Base-by-base conservation (phyloP, 2,329 filamentous ascomycete genomes). In the Endothia cerciana region DNA sequence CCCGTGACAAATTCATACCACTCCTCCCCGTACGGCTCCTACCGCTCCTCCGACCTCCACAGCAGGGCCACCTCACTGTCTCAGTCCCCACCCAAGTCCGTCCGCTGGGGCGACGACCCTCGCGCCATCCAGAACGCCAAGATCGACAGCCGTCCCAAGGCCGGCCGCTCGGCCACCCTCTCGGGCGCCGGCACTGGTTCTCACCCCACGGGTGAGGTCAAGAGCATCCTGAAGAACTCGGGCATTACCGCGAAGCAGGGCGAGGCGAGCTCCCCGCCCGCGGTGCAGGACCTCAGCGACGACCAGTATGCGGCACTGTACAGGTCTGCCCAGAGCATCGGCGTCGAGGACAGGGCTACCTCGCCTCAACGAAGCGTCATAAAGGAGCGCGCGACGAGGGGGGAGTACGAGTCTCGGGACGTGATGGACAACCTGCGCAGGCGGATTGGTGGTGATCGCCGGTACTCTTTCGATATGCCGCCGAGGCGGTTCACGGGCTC, bases 91-190 rank as follows among this genome's bases (percentile, higher is more conserved):
- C 45, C 60, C 62, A 69, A 69, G 60, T 63, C 62, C 4, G 67
- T 69, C 17, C 67, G 65, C 45, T 67, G 67, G 65, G 65, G 59
- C 25, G 67, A 69, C 51, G 65, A 69, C 49, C 61, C 49, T 4
- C 67, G 67, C 22, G 60, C 63, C 45, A 43, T 40, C 25, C 65
- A 69, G 55, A 69, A 69, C 28, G 60, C 65, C 13, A 65, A 62
- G 41, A 69, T 67, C 19, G 51, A 57, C 30, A 63, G 33, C 30
- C 60, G 65, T 10, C 59, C 64, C 22, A 68, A 60, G 55, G 53
- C 62, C 5, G 43, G 62, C 58, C 67, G 67, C 8, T 62, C 66
- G 47, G 49, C 55, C 1, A 69, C 58, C 47, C 53, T 69, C 40
- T 47, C 49, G 49, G 67, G 65, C 25, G 65, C 64, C 8, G 64